A percentile compares a stretch with the other conserved stretches of the same genome.
phyloP scores from a whole-genome alignment of 768 basidiomycete species.

The Boletus pseudopeckii region DNA sequence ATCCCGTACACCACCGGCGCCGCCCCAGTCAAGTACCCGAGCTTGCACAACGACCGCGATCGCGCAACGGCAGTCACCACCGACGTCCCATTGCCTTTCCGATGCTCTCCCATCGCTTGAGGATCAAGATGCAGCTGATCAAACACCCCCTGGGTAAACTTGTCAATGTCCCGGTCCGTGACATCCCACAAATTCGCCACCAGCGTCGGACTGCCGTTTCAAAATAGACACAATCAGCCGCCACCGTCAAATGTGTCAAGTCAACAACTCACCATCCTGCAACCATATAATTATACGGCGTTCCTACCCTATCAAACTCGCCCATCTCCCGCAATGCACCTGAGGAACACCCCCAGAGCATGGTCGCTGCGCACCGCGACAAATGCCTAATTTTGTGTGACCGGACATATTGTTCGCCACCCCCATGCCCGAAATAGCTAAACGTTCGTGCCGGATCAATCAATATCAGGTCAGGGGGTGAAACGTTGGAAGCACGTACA shows the following conservation, averaged over 20 bases:
- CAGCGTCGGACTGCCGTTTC: constrained; percentile 68
- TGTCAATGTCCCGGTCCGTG: constrained; percentile 96
- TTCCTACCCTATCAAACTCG: constrained; percentile 89
- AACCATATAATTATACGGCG: constrained; percentile 94
- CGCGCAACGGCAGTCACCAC: constrained; percentile 77
- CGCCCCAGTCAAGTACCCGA: constrained; percentile 92
- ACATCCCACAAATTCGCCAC: constrained; percentile 98
- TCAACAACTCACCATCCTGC: constrained; percentile 82
- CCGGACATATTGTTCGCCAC: constrained; percentile 90
- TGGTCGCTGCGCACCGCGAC: constrained; percentile 83
- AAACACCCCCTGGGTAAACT: constrained; percentile 82
- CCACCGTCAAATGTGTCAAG: background rate
- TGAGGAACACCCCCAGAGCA: constrained; percentile 99
- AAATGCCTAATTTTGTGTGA: constrained; percentile 83
- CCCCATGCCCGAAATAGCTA: constrained; percentile 97
- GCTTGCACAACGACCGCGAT: constrained; percentile 78
- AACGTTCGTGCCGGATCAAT: background rate
- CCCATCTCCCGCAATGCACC: constrained; percentile 87
- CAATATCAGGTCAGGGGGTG: background rate
- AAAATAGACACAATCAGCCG: background rate
- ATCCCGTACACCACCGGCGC: constrained; percentile 95
- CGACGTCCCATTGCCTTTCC: constrained; percentile 30
- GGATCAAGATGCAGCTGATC: constrained; percentile 58
- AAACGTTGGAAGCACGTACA: constrained; percentile 55
- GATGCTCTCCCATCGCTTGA: constrained; percentile 14